These are phyloP conservation scores for Sophora flavescens DNA, from an alignment of 306 rosid species.

Conservation along the genomic window DNA sequence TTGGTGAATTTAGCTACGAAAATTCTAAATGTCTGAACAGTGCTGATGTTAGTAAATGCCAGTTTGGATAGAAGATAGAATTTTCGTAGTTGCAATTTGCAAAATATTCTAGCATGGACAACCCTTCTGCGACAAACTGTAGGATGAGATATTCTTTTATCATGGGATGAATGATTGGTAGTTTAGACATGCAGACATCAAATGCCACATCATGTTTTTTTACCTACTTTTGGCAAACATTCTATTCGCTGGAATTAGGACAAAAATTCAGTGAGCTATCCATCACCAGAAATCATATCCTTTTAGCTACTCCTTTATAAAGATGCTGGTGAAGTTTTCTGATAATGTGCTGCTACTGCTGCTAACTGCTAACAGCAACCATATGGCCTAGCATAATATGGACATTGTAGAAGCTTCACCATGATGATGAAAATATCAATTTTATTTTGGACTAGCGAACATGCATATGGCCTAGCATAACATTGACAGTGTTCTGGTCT, in stretches of 20 bases:
- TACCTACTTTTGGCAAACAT: background rate
- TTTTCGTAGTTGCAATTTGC: background rate
- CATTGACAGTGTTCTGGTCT: background rate
- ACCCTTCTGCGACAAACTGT: slow-evolving; percentile 16
- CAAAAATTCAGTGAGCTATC: background rate
- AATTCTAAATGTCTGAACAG: slow-evolving; percentile 3
- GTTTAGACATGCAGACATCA: background rate
- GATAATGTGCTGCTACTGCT: background rate
- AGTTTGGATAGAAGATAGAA: background rate
- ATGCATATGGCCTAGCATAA: slow-evolving; percentile 6
- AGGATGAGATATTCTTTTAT: background rate
- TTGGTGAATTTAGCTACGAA: slow-evolving; percentile 10
- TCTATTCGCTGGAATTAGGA: background rate
- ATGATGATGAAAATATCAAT: background rate
- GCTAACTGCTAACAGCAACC: background rate
- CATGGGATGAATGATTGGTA: background rate
- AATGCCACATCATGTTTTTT: background rate
- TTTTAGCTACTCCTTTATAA: background rate
- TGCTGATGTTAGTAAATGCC: background rate
- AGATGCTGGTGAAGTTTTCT: background rate
- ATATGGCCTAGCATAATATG: too few relatives aligned
- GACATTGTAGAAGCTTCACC: slow-evolving; percentile 2
- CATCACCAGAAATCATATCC: background rate
- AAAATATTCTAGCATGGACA: background rate
- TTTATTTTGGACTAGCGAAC: slow-evolving; percentile 4